A percentile compares a stretch with the other conserved stretches of the same genome.
Conservation (phyloP, 345 rosid genomes). For the Durio zibethinus region DNA sequence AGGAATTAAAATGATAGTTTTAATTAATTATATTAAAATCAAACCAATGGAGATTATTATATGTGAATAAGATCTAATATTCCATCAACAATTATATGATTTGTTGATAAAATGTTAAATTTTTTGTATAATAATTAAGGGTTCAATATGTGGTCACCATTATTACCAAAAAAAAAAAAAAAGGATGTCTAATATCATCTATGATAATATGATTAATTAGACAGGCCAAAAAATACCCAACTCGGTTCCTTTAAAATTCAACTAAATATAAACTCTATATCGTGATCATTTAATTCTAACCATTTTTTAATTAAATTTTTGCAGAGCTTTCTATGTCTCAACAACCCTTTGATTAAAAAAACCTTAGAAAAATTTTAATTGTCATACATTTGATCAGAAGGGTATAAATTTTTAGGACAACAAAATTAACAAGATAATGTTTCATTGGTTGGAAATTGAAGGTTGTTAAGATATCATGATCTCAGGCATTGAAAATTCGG, state of each 20-base stretch:
- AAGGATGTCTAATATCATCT: background rate
- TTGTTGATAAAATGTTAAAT: too few species aligned
- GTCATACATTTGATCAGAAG: background rate
- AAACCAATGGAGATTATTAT: background rate
- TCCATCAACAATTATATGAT: too few species aligned
- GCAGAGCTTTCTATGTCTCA: background rate
- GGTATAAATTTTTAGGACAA: background rate
- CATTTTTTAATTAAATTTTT: background rate
- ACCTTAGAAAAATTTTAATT: background rate
- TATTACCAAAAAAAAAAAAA: too few species aligned
- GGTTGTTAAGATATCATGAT: conserved; percentile 1
- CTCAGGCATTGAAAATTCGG: background rate
- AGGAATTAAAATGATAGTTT: background rate
- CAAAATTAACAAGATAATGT: background rate
- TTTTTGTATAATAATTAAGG: too few species aligned
- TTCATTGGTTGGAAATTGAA: conserved; percentile 5
- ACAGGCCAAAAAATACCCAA: background rate
- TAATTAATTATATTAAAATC: background rate
- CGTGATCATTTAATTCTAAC: background rate
- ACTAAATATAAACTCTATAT: background rate
- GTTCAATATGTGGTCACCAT: too few species aligned
- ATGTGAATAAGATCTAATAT: background rate
- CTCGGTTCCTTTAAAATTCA: background rate
- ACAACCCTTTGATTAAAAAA: background rate
- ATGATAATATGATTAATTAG: background rate